phyloP scores from a whole-genome alignment of 1,139 yeast species.

The Petasospora fabianii region DNA sequence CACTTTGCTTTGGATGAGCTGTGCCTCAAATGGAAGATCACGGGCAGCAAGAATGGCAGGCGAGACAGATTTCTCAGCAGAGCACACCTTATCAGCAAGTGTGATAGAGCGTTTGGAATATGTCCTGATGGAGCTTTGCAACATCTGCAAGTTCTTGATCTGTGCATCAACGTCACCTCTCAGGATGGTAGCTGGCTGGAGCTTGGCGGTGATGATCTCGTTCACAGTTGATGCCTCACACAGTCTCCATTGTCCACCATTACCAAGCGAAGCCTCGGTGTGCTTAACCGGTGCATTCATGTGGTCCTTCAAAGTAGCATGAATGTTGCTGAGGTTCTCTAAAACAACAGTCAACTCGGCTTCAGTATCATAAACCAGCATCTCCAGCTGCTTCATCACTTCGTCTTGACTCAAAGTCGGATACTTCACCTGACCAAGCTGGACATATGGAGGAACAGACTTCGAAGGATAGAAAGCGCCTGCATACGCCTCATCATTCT shows the following conservation, averaged over 20 bases:
- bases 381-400: slow-evolving; percentile 34
- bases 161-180: neutral
- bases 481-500: slow-evolving; percentile 36
- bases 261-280: slow-evolving; percentile 27
- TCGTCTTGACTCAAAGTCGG: slow-evolving; percentile 29
- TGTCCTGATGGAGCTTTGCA: neutral
- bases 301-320: slow-evolving; percentile 36
- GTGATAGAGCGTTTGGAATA: slow-evolving; percentile 5
- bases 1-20: slow-evolving; percentile 16
- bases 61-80: slow-evolving; percentile 11
- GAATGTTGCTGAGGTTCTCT: slow-evolving; percentile 32
- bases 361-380: slow-evolving; percentile 35
- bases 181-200: slow-evolving; percentile 1
- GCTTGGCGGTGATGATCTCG: slow-evolving; percentile 19
- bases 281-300: slow-evolving; percentile 24
- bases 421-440: slow-evolving; percentile 29
- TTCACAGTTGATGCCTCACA: slow-evolving; percentile 31
- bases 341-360: slow-evolving; percentile 38
- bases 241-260: slow-evolving; percentile 39
- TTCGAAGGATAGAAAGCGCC: slow-evolving; percentile 28
- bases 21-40: slow-evolving; percentile 20
- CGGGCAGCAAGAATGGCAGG: slow-evolving; percentile 13
- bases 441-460: slow-evolving; percentile 26
- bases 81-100: slow-evolving; percentile 11
- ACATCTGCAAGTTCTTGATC: neutral